A percentile compares a stretch with the other conserved stretches of the same genome.
Evolutionary conservation across 371 early-diverging fungal species (phyloP).

Genomic region (Mortierella sp.): DNA sequence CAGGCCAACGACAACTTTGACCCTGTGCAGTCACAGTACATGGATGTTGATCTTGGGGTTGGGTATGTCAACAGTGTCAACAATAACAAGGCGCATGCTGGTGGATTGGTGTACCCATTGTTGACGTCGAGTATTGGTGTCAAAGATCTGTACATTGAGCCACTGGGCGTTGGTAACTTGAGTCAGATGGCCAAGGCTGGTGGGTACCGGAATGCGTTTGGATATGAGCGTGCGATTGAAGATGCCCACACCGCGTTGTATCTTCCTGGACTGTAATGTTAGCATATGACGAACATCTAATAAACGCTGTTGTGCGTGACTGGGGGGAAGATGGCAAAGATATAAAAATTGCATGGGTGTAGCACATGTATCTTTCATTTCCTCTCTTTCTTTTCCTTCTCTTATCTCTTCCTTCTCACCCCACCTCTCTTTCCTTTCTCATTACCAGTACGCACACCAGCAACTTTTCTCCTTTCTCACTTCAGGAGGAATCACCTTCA

Average conservation of each 20-base stretch:
- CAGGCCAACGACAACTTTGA: constrained; percentile 61
- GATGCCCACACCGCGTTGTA: constrained; percentile 67
- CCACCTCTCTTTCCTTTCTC: not conserved
- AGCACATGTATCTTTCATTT: not conserved
- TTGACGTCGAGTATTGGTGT: constrained; percentile 63
- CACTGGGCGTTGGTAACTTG: constrained; percentile 26
- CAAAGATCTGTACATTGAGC: constrained; percentile 67
- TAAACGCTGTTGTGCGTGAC: not conserved
- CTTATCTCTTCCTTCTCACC: not conserved
- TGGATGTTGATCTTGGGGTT: constrained; percentile 61
- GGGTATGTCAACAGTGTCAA: constrained; percentile 57
- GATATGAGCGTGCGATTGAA: constrained; percentile 68
- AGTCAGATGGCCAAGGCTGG: constrained; percentile 61
- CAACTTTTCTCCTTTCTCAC: no score
- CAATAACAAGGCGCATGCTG: constrained; percentile 56
- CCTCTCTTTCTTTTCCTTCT: not conserved
- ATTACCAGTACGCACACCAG: not conserved
- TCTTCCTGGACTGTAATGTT: constrained; percentile 2
- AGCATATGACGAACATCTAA: not conserved
- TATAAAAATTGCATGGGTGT: not conserved
- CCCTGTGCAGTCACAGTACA: constrained; percentile 66
- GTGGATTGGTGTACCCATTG: constrained; percentile 55
- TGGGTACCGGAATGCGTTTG: constrained; percentile 69
- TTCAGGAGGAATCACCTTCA: no score
- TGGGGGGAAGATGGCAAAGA: not conserved